A percentile compares a stretch with the other conserved stretches of the same genome.
These are phyloP conservation scores for Porogramme epimiltina DNA, from an alignment of 1,284 basidiomycete genomes.

Conservation along the genomic window DNA sequence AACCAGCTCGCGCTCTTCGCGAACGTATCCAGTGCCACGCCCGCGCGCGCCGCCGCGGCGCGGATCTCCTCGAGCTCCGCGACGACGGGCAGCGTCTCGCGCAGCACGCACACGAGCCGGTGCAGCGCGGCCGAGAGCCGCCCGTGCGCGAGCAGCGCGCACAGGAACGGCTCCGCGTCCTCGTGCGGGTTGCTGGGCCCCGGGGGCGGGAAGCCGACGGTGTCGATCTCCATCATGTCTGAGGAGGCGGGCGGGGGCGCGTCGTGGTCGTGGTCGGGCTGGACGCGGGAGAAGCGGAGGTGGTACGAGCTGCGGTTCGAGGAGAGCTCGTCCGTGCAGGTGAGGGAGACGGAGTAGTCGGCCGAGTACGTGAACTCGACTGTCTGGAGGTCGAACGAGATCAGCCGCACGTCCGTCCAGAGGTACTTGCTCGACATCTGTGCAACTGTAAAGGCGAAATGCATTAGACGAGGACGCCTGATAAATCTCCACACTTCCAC, in stretches of 20 bases:
- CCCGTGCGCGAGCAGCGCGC: constrained; percentile 63
- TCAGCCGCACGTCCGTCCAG: constrained; percentile 74
- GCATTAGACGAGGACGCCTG: not conserved
- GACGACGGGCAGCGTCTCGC: constrained; percentile 75
- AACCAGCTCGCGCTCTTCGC: constrained; percentile 83
- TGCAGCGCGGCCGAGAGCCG: constrained; percentile 63
- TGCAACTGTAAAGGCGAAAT: constrained; percentile 56
- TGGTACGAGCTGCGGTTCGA: constrained; percentile 66
- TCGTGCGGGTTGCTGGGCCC: constrained; percentile 64
- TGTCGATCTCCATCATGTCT: constrained; percentile 20
- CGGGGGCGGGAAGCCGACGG: constrained; percentile 5
- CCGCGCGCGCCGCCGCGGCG: constrained; percentile 35
- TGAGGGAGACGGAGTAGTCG: constrained; percentile 73
- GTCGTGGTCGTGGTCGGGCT: constrained; percentile 15
- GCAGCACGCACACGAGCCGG: constrained; percentile 63
- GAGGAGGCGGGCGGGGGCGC: not conserved
- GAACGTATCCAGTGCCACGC: constrained; percentile 59
- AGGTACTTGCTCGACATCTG: constrained; percentile 73
- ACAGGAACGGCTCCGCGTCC: constrained; percentile 71
- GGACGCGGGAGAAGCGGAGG: constrained; percentile 67
- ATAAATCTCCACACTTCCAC: not conserved
- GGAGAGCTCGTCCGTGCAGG: constrained; percentile 71
- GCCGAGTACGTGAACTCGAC: constrained; percentile 83
- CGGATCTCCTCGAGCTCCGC: constrained; percentile 68
- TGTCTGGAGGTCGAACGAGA: constrained; percentile 87